Evolutionary conservation across 2,329 filamentous ascomycete species (phyloP).

Genomic region (Apiospora malaysiana): DNA sequence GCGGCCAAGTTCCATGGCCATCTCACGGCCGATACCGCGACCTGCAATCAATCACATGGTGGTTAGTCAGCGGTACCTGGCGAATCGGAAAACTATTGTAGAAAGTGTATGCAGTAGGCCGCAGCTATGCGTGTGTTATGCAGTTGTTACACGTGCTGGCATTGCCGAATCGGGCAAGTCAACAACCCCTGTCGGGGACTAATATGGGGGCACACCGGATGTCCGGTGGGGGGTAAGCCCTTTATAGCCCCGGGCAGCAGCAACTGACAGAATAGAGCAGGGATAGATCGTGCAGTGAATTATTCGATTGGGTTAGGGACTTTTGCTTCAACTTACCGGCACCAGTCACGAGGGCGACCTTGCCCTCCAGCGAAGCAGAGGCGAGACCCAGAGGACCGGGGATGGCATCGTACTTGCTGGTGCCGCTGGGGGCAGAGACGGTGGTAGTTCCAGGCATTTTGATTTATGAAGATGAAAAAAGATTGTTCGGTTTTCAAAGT

Average conservation of each 20-base stretch:
- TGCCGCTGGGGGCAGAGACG: slow-evolving; percentile 23
- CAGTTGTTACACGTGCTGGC: background rate
- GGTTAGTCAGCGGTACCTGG: slow-evolving; percentile 24
- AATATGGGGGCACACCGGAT: slow-evolving; percentile 6
- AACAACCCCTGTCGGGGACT: slow-evolving; percentile 2
- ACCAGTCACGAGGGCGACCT: slow-evolving; percentile 46
- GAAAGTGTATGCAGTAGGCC: slow-evolving; percentile 22
- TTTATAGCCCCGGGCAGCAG: background rate
- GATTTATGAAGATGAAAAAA: slow-evolving; percentile 20
- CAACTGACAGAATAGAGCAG: background rate
- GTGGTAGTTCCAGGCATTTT: slow-evolving; percentile 42
- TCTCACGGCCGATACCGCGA: slow-evolving; percentile 70
- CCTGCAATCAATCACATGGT: slow-evolving; percentile 41
- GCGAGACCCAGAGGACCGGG: slow-evolving; percentile 46
- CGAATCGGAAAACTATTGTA: no score
- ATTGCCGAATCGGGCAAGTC: background rate
- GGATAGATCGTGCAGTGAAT: background rate
- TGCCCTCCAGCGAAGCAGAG: slow-evolving; percentile 46
- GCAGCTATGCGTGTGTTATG: slow-evolving; percentile 18
- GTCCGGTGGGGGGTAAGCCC: slow-evolving; percentile 23
- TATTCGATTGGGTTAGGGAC: background rate
- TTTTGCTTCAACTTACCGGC: slow-evolving; percentile 40
- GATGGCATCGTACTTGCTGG: slow-evolving; percentile 44
- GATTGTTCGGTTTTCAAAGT: background rate
- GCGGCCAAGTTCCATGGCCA: slow-evolving; percentile 69